These are phyloP conservation scores for Colletotrichum caudatum DNA, from an alignment of 2,329 filamentous ascomycete genomes.

Conservation along the genomic window DNA sequence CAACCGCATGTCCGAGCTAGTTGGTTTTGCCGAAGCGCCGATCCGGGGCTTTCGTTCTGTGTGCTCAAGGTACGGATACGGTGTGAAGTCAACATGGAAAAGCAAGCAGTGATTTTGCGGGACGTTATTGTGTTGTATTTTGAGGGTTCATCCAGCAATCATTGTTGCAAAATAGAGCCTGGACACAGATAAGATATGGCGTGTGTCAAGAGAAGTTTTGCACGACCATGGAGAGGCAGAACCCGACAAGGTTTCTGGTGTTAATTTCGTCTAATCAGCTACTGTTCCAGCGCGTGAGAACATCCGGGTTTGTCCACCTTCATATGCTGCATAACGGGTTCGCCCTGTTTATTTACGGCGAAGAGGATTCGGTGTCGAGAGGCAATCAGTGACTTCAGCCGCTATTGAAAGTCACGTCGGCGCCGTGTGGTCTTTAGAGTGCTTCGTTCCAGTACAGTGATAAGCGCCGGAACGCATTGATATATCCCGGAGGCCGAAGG, in stretches of 20 bases:
- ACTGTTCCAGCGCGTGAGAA: background rate
- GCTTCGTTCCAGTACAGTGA: background rate
- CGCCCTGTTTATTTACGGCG: background rate
- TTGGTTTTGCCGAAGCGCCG: background rate
- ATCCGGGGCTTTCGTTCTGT: background rate
- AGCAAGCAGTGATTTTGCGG: background rate
- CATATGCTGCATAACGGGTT: background rate
- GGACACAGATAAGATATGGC: background rate
- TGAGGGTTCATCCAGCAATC: too few relatives aligned
- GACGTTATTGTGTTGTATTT: background rate
- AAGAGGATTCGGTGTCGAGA: background rate
- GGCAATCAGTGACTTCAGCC: background rate
- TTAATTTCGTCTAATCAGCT: background rate
- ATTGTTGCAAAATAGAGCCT: too few relatives aligned
- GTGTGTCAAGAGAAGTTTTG: background rate
- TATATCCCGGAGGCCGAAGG: background rate
- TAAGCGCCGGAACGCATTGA: background rate
- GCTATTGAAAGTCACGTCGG: background rate
- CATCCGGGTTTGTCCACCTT: background rate
- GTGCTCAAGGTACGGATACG: too few relatives aligned
- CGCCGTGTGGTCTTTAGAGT: background rate
- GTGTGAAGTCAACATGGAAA: background rate
- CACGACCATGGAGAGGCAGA: too few relatives aligned
- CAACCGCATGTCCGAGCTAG: constrained; percentile 35
- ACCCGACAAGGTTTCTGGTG: background rate